Evolutionary conservation across 2,329 filamentous ascomycete genomes (phyloP), one percentile per base, ranked within the genome.

Genomic region (Aspergillus sp.): DNA sequence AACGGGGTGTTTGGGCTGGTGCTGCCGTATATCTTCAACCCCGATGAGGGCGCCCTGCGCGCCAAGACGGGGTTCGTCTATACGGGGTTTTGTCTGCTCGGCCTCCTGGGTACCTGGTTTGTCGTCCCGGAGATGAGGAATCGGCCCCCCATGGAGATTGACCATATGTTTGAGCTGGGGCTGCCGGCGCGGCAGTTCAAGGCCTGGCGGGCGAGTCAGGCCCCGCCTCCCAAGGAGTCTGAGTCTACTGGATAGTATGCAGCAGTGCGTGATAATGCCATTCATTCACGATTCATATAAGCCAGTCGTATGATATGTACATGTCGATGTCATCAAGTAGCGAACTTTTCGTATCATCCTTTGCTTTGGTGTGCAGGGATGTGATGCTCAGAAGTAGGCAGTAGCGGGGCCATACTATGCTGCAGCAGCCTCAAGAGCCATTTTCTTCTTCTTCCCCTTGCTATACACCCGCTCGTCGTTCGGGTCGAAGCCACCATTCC

Each of bases 401-500:
- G n/a, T n/a, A n/a, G 29, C 29, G 13, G 29, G 7, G 29, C 29
- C 7, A 6, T 32, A 7, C 29, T 32, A 6, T 32, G 29, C 29
- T 13, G 29, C 40, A 13, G 40, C 38, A 42, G 21, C 46, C 14
- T 45, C 34, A 19, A 49, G 46, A 42, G 57, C 25, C 11, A 55
- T 16, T 4, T 29, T 52, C 55, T 70, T 70, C 45, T 68, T 66
- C 42, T 86, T 85, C 2, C 92, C 91, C 75, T 96, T 97, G 61
- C 88, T 83, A 71, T 93, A 89, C 7, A 97, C 91, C 58, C 93
- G 82, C 70, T 88, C 84, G 72, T 97, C 94, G 45, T 89, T 81
- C 0, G 93, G 93, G 74, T 97, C 91, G 69, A 97, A 97, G 0
- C 93, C 94, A 2, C 93, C 93, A 59, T 92, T 89, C 0, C 93